phyloP scores from a whole-genome alignment of 148 eudicot species.

The Fagopyrum homotropicum region DNA sequence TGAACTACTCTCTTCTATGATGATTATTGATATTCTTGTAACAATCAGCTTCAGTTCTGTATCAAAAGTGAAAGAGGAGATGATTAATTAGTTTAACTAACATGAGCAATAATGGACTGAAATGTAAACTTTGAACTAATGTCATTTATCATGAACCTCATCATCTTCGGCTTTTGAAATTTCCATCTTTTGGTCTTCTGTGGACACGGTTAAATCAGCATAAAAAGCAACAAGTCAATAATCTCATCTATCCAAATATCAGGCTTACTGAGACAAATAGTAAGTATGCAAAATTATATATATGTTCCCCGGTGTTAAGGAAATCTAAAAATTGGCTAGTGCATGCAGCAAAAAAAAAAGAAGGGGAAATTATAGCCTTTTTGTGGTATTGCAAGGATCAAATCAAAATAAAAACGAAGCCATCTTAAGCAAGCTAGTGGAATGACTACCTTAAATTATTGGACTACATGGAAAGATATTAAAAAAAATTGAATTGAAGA shows the following conservation, averaged over 20 bases:
- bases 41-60: neutral
- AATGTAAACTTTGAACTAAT: neutral
- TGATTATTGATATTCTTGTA: neutral
- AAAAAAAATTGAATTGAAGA: too few relatives aligned
- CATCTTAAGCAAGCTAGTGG: neutral
- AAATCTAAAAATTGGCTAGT: too few relatives aligned
- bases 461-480: neutral
- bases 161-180: constrained; percentile 4
- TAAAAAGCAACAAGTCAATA: neutral
- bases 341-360: too few relatives aligned
- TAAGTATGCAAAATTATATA: too few relatives aligned
- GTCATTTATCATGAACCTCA: neutral
- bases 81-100: neutral
- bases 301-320: neutral
- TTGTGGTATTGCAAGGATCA: too few relatives aligned
- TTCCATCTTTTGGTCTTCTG: constrained; percentile 11
- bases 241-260: neutral
- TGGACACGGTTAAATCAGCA: neutral
- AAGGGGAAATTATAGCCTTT: too few relatives aligned
- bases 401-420: too few relatives aligned
- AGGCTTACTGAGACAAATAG: neutral
- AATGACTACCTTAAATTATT: too few relatives aligned
- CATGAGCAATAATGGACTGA: neutral
- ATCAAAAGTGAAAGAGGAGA: neutral
- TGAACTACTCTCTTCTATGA: neutral